A percentile compares a stretch with the other conserved stretches of the same genome.
Evolutionary conservation across 2,329 filamentous ascomycete genomes (phyloP).

Genomic region (Parasarocladium wereldwijsianum): DNA sequence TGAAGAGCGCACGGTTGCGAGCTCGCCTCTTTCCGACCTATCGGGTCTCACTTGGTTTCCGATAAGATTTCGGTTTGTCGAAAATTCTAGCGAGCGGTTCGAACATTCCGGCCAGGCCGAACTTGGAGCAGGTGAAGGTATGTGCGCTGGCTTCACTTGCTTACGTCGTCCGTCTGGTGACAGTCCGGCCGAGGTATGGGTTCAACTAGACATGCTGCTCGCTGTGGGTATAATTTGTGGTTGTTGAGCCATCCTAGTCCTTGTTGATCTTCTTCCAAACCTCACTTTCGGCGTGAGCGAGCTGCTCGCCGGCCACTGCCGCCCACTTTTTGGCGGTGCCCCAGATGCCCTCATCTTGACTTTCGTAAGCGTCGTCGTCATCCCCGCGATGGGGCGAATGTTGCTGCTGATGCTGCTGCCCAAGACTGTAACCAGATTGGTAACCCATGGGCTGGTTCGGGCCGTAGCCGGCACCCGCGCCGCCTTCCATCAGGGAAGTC

Average conservation of each 20-base stretch:
- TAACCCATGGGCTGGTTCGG: slow-evolving; percentile 35
- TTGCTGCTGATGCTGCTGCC: slow-evolving; percentile 18
- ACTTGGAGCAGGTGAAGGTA: too few species aligned
- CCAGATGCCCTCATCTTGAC: slow-evolving; percentile 34
- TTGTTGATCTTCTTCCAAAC: slow-evolving; percentile 51
- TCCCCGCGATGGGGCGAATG: slow-evolving; percentile 6
- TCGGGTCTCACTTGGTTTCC: too few species aligned
- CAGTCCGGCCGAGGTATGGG: too few species aligned
- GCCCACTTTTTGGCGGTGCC: slow-evolving; percentile 43
- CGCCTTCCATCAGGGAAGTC: slow-evolving; percentile 13
- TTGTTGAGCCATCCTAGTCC: slow-evolving; percentile 25
- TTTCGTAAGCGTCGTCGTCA: slow-evolving; percentile 9
- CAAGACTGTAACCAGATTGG: slow-evolving; percentile 27
- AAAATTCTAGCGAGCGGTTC: too few species aligned
- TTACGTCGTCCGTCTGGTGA: too few species aligned
- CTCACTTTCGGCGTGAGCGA: slow-evolving; percentile 43
- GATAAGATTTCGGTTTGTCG: too few species aligned
- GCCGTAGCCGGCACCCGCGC: slow-evolving; percentile 17
- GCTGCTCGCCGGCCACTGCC: slow-evolving; percentile 37
- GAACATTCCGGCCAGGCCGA: too few species aligned
- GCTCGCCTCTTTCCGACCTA: too few species aligned
- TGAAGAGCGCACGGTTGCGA: too few species aligned
- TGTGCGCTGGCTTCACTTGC: too few species aligned
- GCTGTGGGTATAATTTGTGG: too few species aligned
- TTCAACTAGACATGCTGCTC: too few species aligned